A percentile compares a stretch with the other conserved stretches of the same genome.
Evolutionary conservation across 2,329 filamentous ascomycete genomes (phyloP).

Genomic region (Lachnum nothofagi): DNA sequence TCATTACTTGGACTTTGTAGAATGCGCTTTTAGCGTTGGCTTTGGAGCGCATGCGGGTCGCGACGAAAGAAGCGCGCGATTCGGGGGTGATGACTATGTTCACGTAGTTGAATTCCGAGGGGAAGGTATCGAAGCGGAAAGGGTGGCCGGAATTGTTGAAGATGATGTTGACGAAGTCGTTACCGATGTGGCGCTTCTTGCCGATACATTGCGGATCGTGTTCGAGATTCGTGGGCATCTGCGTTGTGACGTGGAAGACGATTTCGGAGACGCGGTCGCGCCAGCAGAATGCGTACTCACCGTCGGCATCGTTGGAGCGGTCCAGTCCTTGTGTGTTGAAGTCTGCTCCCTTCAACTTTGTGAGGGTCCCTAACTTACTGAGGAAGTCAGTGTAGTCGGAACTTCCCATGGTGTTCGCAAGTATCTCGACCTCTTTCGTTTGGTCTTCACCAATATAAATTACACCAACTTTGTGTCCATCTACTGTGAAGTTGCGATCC

Average conservation of each 20-base stretch:
- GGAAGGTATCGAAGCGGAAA: conserved; percentile 87
- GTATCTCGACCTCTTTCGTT: conserved; percentile 73
- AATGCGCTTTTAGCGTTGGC: conserved; percentile 47
- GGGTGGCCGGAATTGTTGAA: conserved; percentile 93
- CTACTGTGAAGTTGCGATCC: conserved; percentile 82
- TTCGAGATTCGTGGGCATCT: conserved; percentile 88
- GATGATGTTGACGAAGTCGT: conserved; percentile 96
- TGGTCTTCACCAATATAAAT: conserved; percentile 90
- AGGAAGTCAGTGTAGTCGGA: conserved; percentile 84
- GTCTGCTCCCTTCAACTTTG: conserved; percentile 71
- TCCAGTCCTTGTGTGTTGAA: conserved; percentile 95
- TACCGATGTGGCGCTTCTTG: conserved; percentile 95
- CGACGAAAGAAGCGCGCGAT: conserved; percentile 70
- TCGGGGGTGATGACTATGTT: conserved; percentile 94
- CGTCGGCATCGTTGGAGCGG: conserved; percentile 69
- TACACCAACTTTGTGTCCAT: conserved; percentile 92
- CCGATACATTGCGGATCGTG: conserved; percentile 68
- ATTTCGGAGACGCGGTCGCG: conserved; percentile 91
- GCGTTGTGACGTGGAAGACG: conserved; percentile 90
- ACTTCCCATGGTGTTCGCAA: conserved; percentile 81
- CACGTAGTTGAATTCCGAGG: conserved; percentile 92
- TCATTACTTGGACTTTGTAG: conserved; percentile 86
- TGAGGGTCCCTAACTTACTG: conserved; percentile 73
- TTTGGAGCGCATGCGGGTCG: conserved; percentile 47
- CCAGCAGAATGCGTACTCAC: conserved; percentile 88